phyloP scores from a whole-genome alignment of 2,329 filamentous ascomycete species.

The Sporothrix euskadiensis region DNA sequence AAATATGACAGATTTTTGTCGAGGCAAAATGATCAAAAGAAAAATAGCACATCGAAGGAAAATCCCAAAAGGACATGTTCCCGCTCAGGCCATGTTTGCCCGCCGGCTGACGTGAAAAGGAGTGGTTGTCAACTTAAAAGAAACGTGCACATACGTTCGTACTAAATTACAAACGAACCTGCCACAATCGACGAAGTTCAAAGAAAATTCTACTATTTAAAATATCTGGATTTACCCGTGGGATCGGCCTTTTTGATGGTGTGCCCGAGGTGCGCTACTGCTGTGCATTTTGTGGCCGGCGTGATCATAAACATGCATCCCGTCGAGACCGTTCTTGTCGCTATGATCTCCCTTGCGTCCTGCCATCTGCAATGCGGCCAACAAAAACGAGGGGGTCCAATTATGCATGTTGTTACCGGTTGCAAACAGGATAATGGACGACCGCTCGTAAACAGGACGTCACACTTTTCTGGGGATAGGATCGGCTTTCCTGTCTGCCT shows the following conservation, averaged over 20 bases:
- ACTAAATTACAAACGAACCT: background rate
- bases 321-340: background rate
- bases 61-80: background rate
- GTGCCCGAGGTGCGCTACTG: background rate
- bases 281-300: background rate
- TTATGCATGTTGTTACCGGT: background rate
- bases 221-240: background rate
- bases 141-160: no score
- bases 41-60: background rate
- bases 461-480: background rate
- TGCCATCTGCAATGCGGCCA: background rate
- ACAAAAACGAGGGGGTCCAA: background rate
- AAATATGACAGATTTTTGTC: background rate
- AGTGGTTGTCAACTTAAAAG: background rate
- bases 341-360: constrained; percentile 13
- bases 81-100: background rate
- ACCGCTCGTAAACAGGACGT: background rate
- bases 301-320: constrained; percentile 8
- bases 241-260: background rate
- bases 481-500: background rate
- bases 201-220: background rate
- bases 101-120: background rate
- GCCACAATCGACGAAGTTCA: background rate
- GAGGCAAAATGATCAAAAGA: background rate
- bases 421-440: background rate